Base-by-base conservation (phyloP, 306 rosid genomes). In the Pyrus bretschneideri region DNA sequence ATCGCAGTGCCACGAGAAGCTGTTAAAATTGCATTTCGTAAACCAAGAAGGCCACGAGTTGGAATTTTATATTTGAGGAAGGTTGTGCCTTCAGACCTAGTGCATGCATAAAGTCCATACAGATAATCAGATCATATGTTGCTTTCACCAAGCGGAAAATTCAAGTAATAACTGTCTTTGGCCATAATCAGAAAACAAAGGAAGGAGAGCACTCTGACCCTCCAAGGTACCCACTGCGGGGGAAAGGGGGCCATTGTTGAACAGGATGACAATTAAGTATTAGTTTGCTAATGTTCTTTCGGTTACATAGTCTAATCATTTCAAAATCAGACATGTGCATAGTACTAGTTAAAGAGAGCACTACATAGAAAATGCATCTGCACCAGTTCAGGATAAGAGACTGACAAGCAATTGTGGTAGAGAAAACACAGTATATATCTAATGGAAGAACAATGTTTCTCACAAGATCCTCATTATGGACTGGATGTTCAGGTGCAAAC, bases 1-100 rank as follows among this genome's bases (percentile, higher is more conserved):
- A 92, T 88, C 40, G 99, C 99, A 17, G 97, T 95, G 76, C 99
- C 99, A 67, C 97, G 93, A 73, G 97, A 90, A 81, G 97, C 99
- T 72, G 99, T 95, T 85, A 92, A 88, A 83, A 95, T 92, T 76
- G 99, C 93, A 87, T 95, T 95, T 74, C 99, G 82, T 81, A 95
- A 77, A 78, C 99, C 97, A 35, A 92, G 91, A 81, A 95, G 99
- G 74, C 99, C 99, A 81, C 97, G 97, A 8, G 99, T 95, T 67
- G 99, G 99, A 81, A 95, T 95, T 90, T 89, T 95, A 86, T 95
- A 95, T 81, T 88, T 95, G 78, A 95, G 86, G 12, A 86, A 76
- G 38, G 91, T 92, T 61, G 97, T 95, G 83, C 96, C 93, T 85
- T 92, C 96, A 63, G 86, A 84, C 84, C 98, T 95, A 85, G 78